phyloP scores from a whole-genome alignment of 2,329 filamentous ascomycete genomes.

The Colletotrichum lini region DNA sequence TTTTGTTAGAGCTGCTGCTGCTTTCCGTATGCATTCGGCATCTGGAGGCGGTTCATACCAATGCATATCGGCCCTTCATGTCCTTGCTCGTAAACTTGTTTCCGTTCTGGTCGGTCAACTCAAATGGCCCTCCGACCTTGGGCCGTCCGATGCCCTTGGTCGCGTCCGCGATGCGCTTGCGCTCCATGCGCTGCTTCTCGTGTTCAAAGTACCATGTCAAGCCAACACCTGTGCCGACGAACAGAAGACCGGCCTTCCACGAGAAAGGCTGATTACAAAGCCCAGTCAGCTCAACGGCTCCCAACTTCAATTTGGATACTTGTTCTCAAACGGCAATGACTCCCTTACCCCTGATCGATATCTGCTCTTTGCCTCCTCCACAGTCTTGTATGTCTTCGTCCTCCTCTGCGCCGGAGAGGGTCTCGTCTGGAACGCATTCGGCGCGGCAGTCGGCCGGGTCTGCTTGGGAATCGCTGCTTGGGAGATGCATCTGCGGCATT shows the following conservation, averaged over 20 bases:
- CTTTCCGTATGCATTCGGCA: background rate
- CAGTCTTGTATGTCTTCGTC: constrained; percentile 64
- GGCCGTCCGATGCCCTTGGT: constrained; percentile 93
- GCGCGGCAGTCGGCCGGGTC: constrained; percentile 52
- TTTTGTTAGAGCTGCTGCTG: background rate
- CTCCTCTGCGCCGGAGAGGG: constrained; percentile 56
- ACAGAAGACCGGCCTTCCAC: constrained; percentile 89
- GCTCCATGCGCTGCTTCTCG: constrained; percentile 92
- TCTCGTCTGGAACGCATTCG: constrained; percentile 50
- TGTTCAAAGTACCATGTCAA: constrained; percentile 93
- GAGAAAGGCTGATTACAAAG: constrained; percentile 81
- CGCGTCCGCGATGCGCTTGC: constrained; percentile 89
- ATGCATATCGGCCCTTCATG: constrained; percentile 87
- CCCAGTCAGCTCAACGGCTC: constrained; percentile 25
- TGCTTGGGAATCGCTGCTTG: constrained; percentile 53
- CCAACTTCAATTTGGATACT: background rate
- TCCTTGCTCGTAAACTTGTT: constrained; percentile 82
- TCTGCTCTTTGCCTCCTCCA: constrained; percentile 72
- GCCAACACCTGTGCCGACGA: constrained; percentile 82
- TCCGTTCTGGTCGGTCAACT: constrained; percentile 86
- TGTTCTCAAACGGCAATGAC: background rate
- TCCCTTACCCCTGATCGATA: constrained; percentile 68
- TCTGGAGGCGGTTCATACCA: constrained; percentile 66
- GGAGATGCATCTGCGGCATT: constrained; percentile 61
- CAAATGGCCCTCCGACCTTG: constrained; percentile 91